Evolutionary conservation across 495 filamentous ascomycete genomes (phyloP).

Genomic region (Penicillium verhagenii): DNA sequence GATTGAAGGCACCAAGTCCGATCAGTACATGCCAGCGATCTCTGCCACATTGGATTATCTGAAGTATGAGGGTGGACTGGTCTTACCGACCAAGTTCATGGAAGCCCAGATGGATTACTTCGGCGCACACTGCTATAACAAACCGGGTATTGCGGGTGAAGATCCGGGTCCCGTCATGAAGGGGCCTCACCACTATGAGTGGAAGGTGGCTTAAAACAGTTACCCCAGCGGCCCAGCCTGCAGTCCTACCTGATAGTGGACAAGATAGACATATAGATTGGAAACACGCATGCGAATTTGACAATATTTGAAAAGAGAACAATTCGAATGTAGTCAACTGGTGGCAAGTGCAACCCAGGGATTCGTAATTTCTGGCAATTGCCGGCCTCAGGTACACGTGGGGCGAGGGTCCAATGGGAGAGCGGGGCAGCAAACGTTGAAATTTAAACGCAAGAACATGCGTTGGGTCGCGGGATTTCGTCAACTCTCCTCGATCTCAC

Average conservation of each 20-base stretch:
- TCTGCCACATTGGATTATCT: constrained; percentile 67
- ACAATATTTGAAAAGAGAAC: not conserved
- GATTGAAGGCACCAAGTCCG: constrained; percentile 53
- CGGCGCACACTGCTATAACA: constrained; percentile 67
- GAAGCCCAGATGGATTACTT: constrained; percentile 78
- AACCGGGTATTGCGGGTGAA: constrained; percentile 39
- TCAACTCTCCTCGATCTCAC: constrained; percentile 28
- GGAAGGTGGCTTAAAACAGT: constrained; percentile 22
- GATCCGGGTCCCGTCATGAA: constrained; percentile 42
- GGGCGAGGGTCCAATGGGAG: constrained; percentile 21
- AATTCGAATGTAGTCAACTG: not conserved
- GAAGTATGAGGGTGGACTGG: constrained; percentile 59
- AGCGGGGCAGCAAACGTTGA: constrained; percentile 3
- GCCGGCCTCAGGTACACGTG: constrained; percentile 21
- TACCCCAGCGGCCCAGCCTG: too few species aligned
- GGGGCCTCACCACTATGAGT: constrained; percentile 45
- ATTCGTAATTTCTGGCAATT: too few species aligned
- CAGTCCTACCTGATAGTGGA: too few species aligned
- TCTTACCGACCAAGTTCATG: constrained; percentile 67
- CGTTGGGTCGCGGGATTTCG: constrained; percentile 15
- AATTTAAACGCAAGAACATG: constrained; percentile 15
- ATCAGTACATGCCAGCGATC: constrained; percentile 63
- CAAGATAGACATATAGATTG: not conserved
- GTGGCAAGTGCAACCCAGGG: not conserved
- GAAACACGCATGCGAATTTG: not conserved